Evolutionary conservation across 2,329 filamentous ascomycete genomes (phyloP), one percentile per base, ranked within the genome.

Genomic region (Fonsecaea monophora): DNA sequence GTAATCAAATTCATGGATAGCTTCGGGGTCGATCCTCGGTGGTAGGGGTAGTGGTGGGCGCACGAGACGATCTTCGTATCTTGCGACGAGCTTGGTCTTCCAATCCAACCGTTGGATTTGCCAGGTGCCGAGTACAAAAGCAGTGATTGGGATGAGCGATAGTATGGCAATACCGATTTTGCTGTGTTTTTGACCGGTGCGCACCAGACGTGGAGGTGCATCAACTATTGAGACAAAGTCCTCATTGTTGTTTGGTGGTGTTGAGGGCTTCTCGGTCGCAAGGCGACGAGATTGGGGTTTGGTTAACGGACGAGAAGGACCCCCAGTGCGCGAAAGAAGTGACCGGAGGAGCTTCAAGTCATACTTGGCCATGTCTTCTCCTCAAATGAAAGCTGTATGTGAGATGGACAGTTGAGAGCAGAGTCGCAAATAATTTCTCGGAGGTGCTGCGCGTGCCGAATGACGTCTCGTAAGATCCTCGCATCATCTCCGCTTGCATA

Each of bases 81-180:
- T 92, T 67, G 94, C 92, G 68, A 99, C 89, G 12, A 99, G 84
- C 54, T 96, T 91, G 3, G 92, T 93, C 78, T 99, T 99, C 94
- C 94, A 97, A 66, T 89, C 88, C 1, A 99, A 86, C 10, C 95
- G 90, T 78, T 96, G 88, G 62, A 99, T 91, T 78, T 99, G 95
- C 95, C 95, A 99, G 70, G 92, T 92, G 35, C 95, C 95, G 15
- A 99, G 88, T 62, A 84, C 83, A 78, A 99, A 97, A 10, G 95
- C 92, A 0, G 94, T 97, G 67, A 97, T 80, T 57, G 95, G 95
- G 74, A 99, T 98, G 60, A 96, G 81, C 48, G 92, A 92, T 84
- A 73, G 69, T 8, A 72, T 25, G 9, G 67, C 67, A 48, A 68
- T 54, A 1, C 72, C 69, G 4, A 68, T 30, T 37, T 69, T 71